phyloP scores from a whole-genome alignment of 148 eudicot species.

The Fagopyrum esculentum region DNA sequence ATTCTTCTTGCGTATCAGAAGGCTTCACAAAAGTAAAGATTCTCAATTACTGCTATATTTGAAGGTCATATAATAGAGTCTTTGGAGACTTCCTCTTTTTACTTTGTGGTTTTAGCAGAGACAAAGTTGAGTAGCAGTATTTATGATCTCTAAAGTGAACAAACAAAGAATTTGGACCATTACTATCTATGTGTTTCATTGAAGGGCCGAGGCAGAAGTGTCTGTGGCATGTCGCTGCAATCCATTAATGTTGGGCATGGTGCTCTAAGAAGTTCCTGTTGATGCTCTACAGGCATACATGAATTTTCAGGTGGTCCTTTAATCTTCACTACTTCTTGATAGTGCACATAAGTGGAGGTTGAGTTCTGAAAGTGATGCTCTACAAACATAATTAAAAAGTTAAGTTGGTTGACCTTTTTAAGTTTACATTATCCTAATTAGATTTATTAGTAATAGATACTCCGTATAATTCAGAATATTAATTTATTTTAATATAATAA shows the following conservation, averaged over 20 bases:
- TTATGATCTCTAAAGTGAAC: background rate
- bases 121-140: background rate
- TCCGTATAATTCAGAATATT: no score
- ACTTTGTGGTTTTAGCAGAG: background rate
- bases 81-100: no score
- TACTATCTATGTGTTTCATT: background rate
- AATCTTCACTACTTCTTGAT: background rate
- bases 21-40: no score
- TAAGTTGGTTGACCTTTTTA: no score
- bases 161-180: background rate
- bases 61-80: no score
- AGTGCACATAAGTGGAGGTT: background rate
- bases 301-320: background rate
- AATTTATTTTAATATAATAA: no score
- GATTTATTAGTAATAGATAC: no score
- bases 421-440: no score
- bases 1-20: no score
- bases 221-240: background rate
- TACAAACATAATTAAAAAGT: no score
- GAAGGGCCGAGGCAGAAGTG: background rate
- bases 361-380: background rate
- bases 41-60: no score
- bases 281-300: background rate
- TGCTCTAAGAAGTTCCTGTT: background rate
- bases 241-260: background rate